phyloP scores from a whole-genome alignment of 176 grass and related monocot species.

The Metroxylon sagu region DNA sequence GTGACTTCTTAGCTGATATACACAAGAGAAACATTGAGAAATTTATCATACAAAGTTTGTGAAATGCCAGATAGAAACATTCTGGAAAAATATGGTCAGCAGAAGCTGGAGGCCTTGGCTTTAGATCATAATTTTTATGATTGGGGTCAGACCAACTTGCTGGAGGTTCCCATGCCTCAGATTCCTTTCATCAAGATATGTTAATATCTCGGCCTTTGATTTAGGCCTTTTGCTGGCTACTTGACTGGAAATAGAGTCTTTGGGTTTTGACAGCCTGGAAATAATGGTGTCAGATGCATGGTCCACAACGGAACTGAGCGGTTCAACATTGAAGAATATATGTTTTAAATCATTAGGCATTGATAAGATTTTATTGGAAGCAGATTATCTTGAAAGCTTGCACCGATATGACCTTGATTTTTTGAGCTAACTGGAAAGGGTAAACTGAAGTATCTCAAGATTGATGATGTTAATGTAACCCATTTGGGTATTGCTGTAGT shows the following conservation, averaged over 20 bases:
- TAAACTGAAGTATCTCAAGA: constrained; percentile 72
- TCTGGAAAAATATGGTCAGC: constrained; percentile 68
- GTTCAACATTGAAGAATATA: constrained; percentile 70
- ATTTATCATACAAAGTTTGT: constrained; percentile 73
- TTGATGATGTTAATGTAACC: constrained; percentile 90
- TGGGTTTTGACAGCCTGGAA: constrained; percentile 84
- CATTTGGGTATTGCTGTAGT: constrained; percentile 81
- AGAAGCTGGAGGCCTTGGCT: constrained; percentile 77
- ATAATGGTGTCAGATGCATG: constrained; percentile 68
- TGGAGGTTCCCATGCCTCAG: constrained; percentile 88
- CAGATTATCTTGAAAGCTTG: constrained; percentile 73
- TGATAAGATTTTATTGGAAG: constrained; percentile 84
- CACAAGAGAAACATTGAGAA: constrained; percentile 66
- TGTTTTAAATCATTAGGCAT: constrained; percentile 66
- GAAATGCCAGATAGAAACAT: constrained; percentile 72
- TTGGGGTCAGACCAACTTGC: constrained; percentile 80
- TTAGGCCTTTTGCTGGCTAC: constrained; percentile 56
- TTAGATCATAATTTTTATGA: constrained; percentile 77
- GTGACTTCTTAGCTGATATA: constrained; percentile 94
- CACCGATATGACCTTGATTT: constrained; percentile 83
- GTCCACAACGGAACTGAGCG: constrained; percentile 67
- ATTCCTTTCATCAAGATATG: constrained; percentile 71
- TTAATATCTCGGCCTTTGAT: constrained; percentile 86
- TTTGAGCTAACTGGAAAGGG: constrained; percentile 87
- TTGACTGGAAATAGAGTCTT: constrained; percentile 67